Conservation (phyloP, 148 eudicot species). For the Nepenthes mirabilis region DNA sequence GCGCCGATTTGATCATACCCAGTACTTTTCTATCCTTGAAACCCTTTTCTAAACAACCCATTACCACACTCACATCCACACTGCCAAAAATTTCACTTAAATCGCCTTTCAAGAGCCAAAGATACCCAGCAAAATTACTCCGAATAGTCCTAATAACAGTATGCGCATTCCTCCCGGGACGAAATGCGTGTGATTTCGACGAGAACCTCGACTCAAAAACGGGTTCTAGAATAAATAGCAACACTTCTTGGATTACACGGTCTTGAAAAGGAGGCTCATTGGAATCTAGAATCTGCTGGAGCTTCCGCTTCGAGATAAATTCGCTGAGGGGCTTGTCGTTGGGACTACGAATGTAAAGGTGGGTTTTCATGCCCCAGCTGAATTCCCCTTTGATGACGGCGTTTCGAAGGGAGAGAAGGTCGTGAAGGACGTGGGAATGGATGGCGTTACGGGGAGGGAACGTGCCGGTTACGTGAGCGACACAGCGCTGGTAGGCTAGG, state of each 20-base stretch:
- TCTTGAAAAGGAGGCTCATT: conserved; percentile 52
- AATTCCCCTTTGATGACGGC: conserved; percentile 55
- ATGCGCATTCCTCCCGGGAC: conserved; percentile 76
- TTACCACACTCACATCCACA: conserved; percentile 33
- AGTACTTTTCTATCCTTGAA: conserved; percentile 68
- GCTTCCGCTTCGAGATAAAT: conserved; percentile 25
- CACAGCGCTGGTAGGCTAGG: conserved; percentile 72
- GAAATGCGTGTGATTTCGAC: conserved; percentile 64
- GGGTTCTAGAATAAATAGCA: conserved; percentile 75
- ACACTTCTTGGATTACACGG: conserved; percentile 68
- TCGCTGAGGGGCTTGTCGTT: conserved; percentile 26
- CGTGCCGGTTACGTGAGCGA: conserved; percentile 61
- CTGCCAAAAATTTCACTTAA: conserved; percentile 36
- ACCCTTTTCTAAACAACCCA: conserved; percentile 44
- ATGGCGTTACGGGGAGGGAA: conserved; percentile 51
- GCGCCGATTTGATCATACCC: conserved; percentile 41
- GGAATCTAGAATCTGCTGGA: conserved; percentile 20
- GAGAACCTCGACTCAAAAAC: conserved; percentile 79
- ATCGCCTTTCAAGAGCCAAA: conserved; percentile 84
- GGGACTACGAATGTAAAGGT: conserved; percentile 32
- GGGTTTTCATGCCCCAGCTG: conserved; percentile 35
- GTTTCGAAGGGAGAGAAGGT: conserved; percentile 48
- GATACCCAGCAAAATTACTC: conserved; percentile 79
- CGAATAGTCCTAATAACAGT: conserved; percentile 80
- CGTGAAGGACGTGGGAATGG: conserved; percentile 23